Percentiles rank a stretch among this genome's conserved stretches.
phyloP scores from a whole-genome alignment of 2,329 filamentous ascomycete genomes.

The Orbilia javanica region DNA sequence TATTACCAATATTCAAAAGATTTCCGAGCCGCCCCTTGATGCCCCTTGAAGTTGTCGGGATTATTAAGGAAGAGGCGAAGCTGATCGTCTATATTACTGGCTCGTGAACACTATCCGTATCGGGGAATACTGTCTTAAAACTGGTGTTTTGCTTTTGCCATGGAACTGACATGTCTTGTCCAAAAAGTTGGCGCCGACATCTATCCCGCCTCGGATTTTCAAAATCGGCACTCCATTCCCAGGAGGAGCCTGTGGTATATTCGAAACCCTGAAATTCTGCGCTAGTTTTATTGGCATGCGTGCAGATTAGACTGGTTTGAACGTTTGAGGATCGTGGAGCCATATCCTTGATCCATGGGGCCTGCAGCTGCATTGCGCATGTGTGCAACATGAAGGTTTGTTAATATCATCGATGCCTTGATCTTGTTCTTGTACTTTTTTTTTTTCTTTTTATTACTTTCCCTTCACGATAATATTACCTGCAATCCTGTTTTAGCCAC shows the following conservation, averaged over 20 bases:
- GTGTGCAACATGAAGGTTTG: conserved; percentile 29
- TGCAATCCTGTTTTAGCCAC: conserved; percentile 20
- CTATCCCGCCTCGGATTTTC: not conserved
- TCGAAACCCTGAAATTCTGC: conserved; percentile 12
- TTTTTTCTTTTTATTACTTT: not conserved
- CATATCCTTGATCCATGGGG: not conserved
- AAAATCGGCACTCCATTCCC: not conserved
- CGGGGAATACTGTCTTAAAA: not conserved
- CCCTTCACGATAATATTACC: not conserved
- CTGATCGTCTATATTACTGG: not conserved
- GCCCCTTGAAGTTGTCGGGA: conserved; percentile 6
- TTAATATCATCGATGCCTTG: conserved; percentile 7
- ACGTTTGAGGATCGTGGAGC: conserved; percentile 25
- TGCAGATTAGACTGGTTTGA: conserved; percentile 13
- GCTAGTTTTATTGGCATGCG: not conserved
- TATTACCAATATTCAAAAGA: not conserved
- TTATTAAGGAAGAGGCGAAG: conserved; percentile 31
- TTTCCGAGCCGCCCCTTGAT: conserved; percentile 12
- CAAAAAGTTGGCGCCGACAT: not conserved
- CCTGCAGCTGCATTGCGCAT: conserved; percentile 4
- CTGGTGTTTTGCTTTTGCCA: not conserved
- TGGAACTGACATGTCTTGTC: not conserved
- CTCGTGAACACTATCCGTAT: conserved; percentile 6
- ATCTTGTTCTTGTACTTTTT: not conserved
- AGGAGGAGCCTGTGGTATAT: not conserved